These are phyloP conservation scores for Diplosphaera chodatii DNA, from an alignment of 139 green algal genomes.

Conservation along the genomic window DNA sequence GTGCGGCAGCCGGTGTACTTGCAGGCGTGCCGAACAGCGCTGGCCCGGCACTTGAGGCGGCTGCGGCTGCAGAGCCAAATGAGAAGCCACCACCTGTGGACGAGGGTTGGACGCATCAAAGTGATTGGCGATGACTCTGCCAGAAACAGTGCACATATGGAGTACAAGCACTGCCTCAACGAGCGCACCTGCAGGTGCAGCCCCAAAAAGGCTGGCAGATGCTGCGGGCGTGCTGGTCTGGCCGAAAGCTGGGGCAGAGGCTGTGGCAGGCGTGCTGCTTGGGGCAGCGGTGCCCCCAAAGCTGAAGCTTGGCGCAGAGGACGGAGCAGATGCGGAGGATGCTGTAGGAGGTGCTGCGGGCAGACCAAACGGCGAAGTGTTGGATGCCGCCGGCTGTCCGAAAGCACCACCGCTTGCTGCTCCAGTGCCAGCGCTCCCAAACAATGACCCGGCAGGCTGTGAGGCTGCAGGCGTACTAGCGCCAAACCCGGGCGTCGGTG, in stretches of 20 bases:
- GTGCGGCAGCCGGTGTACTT: too few species aligned
- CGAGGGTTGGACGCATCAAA: too few species aligned
- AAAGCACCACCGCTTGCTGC: background rate
- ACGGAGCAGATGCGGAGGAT: background rate
- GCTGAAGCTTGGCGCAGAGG: background rate
- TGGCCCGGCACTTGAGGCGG: background rate
- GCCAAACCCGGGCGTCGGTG: background rate
- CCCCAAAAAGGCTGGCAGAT: background rate
- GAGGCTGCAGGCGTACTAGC: background rate
- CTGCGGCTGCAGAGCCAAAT: background rate
- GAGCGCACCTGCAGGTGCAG: background rate
- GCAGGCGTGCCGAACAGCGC: background rate
- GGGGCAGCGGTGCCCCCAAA: background rate
- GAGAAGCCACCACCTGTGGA: background rate
- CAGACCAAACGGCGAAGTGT: background rate
- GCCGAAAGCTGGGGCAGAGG: background rate
- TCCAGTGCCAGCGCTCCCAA: constrained; percentile 1
- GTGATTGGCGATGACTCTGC: too few species aligned
- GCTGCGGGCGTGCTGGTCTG: background rate
- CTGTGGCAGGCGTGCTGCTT: background rate
- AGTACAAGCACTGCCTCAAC: too few species aligned
- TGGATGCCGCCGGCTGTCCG: background rate
- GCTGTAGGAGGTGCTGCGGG: background rate
- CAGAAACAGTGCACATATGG: too few species aligned
- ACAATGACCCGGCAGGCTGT: background rate